Conservation (phyloP, 1,139 yeast genomes). For the Sugiyamaella pinicola region DNA sequence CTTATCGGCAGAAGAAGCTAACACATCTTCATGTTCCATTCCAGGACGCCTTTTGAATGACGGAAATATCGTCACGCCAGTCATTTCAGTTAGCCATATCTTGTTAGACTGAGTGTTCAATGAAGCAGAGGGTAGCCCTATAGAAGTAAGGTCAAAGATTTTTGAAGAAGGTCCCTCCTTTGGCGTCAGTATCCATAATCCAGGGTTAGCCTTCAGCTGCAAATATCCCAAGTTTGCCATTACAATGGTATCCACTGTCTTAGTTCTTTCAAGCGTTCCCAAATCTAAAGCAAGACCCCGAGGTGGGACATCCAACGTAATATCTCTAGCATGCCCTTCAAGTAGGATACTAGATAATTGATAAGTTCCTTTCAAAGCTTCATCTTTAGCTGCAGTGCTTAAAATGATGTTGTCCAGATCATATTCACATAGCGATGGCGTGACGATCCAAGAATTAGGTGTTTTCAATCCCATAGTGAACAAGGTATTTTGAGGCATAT, state of each 20-base stretch:
- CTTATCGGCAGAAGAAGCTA: slow-evolving; percentile 24
- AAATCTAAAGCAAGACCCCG: slow-evolving; percentile 56
- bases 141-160: slow-evolving; percentile 46
- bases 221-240: slow-evolving; percentile 78
- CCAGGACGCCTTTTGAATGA: slow-evolving; percentile 50
- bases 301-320: slow-evolving; percentile 47
- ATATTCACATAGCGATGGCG: slow-evolving; percentile 50
- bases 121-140: slow-evolving; percentile 39
- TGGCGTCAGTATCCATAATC: slow-evolving; percentile 57
- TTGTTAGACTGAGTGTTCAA: slow-evolving; percentile 20
- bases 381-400: slow-evolving; percentile 39
- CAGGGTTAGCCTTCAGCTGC: slow-evolving; percentile 72
- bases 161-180: slow-evolving; percentile 49
- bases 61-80: slow-evolving; percentile 54
- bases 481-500: slow-evolving; percentile 52
- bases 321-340: slow-evolving; percentile 70
- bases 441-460: slow-evolving; percentile 68
- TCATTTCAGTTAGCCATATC: slow-evolving; percentile 40
- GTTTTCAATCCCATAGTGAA: slow-evolving; percentile 62
- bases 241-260: slow-evolving; percentile 57
- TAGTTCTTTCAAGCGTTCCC: slow-evolving; percentile 31
- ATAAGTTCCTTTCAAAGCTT: slow-evolving; percentile 46
- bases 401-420: slow-evolving; percentile 66
- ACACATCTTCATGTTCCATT: slow-evolving; percentile 45
- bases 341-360: slow-evolving; percentile 56